Percentiles rank a stretch among this genome's conserved stretches.
phyloP scores from a whole-genome alignment of 2,329 filamentous ascomycete species.

The Paecilomyces niveus region DNA sequence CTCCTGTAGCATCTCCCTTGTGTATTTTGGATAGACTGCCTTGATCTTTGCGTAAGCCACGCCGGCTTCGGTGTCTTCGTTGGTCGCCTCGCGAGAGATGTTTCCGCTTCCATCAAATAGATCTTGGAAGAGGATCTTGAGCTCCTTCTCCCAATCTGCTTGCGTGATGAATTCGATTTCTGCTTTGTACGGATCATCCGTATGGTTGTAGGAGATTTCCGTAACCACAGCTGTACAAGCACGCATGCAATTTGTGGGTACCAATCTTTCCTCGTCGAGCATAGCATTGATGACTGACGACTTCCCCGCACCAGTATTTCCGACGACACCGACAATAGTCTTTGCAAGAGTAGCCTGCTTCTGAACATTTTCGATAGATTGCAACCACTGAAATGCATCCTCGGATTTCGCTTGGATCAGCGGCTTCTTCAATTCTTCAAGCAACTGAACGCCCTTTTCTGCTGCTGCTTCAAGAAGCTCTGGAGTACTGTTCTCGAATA shows the following conservation, averaged over 20 bases:
- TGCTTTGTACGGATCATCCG: too few species aligned
- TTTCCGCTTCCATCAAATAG: constrained; percentile 36
- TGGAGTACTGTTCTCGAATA: too few species aligned
- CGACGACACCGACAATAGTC: too few species aligned
- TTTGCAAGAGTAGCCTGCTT: too few species aligned
- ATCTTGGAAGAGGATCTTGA: constrained; percentile 44
- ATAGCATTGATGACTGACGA: constrained; percentile 58
- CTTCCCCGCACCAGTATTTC: constrained; percentile 29
- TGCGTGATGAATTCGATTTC: too few species aligned
- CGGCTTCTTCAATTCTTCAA: too few species aligned
- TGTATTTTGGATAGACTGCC: too few species aligned
- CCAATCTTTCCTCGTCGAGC: constrained; percentile 53
- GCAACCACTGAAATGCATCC: too few species aligned
- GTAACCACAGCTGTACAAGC: constrained; percentile 58
- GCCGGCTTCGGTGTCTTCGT: constrained; percentile 39
- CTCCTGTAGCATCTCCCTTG: too few species aligned
- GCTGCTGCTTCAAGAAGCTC: too few species aligned
- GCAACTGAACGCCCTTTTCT: too few species aligned
- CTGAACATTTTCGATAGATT: too few species aligned
- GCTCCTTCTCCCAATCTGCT: constrained; percentile 49
- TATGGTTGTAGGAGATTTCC: constrained; percentile 44
- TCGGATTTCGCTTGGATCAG: constrained; percentile 48
- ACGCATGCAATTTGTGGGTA: constrained; percentile 52
- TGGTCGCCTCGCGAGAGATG: constrained; percentile 27
- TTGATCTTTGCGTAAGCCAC: constrained; percentile 26